Base-by-base conservation (phyloP, 2,329 filamentous ascomycete genomes). In the Colletotrichum higginsianum region DNA sequence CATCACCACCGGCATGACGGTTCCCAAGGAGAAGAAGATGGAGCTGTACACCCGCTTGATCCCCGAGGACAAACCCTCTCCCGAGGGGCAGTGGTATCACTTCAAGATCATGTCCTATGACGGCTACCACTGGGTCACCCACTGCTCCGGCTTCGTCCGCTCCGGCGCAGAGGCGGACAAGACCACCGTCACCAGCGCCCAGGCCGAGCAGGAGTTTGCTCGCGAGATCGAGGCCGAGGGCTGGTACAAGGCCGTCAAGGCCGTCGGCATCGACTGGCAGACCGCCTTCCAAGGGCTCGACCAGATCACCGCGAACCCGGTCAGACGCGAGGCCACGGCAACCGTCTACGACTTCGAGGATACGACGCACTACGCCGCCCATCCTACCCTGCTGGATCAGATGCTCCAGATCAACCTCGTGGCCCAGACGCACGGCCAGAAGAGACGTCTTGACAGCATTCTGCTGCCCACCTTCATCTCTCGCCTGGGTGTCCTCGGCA, bases 41-140 rank as follows among this genome's bases (percentile, higher is more conserved):
- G 82, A 84, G 66, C 64, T 82, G 0, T 72, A 81, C 40, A 81
- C 80, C 0, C 78, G 76, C 0, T 62, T 83, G 7, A 77, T 78
- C 2, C 67, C 63, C 2, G 67, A 71, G 13, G 63, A 66, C 49
- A 50, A 30, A 21, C 44, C 55, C 7, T 35, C 53, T 18, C 42
- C 30, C 1, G 61, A 57, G 18, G 60, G 44, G 1, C 56, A 74
- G 3, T 82, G 78, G 78, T 82, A 77, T 70, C 77, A 81, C n/a
- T 82, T 81, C 38, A 77, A 73, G 16, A 76, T 82, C n/a, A 56
- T 77, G n/a, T 80, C 80, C 4, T 77, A 73, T 26, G 76, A 76
- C 23, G 77, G 77, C 0, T 70, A 73, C 1, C 66, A 62, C 16
- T 81, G 79, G 79, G 74, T 76, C 4, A 77, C 74, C 15, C 78